These are phyloP conservation scores for Epichloe gansuensis DNA, from an alignment of 2,329 filamentous ascomycete species.

Conservation along the genomic window DNA sequence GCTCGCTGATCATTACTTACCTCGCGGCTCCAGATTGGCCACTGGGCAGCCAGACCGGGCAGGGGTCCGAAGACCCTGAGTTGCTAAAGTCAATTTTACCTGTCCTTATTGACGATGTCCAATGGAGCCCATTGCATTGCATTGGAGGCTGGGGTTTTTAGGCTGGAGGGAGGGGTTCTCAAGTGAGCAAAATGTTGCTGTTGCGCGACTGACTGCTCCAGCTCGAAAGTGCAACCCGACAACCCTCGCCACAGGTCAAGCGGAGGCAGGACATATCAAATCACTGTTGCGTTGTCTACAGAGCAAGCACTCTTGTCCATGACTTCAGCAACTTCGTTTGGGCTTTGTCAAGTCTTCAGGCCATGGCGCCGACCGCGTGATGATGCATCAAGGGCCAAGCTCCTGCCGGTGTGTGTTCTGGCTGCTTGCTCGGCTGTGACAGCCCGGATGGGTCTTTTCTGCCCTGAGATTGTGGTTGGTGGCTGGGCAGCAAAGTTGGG, in stretches of 20 bases:
- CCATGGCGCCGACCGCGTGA: too few species aligned
- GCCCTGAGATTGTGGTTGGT: neutral
- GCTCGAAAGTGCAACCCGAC: too few species aligned
- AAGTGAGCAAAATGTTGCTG: too few species aligned
- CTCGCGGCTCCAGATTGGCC: neutral
- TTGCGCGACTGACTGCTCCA: too few species aligned
- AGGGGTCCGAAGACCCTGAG: neutral
- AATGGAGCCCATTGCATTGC: neutral
- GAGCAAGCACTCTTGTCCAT: too few species aligned
- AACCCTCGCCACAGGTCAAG: neutral
- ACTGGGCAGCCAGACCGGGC: neutral
- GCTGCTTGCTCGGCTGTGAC: neutral
- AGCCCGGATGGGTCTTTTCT: neutral
- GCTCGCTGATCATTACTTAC: neutral
- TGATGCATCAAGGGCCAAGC: too few species aligned
- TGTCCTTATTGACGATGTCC: neutral
- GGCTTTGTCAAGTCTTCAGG: too few species aligned
- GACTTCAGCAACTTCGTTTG: too few species aligned
- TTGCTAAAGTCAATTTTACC: neutral
- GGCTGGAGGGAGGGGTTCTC: too few species aligned
- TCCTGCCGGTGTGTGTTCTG: too few species aligned
- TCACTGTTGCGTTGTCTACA: too few species aligned
- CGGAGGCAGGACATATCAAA: neutral
- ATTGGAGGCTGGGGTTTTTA: too few species aligned
- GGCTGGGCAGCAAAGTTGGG: neutral